Base-by-base conservation (phyloP, 805 yeast genomes). In the Sugiyamaella floridensis region DNA sequence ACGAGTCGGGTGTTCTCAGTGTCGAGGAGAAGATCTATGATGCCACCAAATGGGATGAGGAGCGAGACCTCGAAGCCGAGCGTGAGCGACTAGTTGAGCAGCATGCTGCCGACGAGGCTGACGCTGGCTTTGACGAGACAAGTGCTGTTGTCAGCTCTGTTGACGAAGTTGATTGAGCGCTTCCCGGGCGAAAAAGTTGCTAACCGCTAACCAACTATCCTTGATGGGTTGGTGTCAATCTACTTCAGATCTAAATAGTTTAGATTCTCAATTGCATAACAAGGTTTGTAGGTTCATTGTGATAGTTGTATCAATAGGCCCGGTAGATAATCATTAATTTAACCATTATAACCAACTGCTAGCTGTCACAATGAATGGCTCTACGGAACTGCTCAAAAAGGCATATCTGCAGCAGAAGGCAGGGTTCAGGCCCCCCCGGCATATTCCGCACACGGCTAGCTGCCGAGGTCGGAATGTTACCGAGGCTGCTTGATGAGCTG, bases 1-100 rank as follows among this genome's bases (percentile, higher is more conserved):
- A 88, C 60, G 81, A 83, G 62, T 85, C 89, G 63, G 89, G 87
- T 10, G 89, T 89, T 32, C 82, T 92, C 63, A 89, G 92, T 37
- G 82, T 92, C 41, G 86, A 82, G 60, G 95, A 63, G 51, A 69
- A 69, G 60, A 64, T 71, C 50, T 69, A 69, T 54, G 76, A 72
- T 28, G 65, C 64, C 12, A 55, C 60, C 18, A 70, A 70, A 52
- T 71, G 72, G 70, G 60, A 66, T 55, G 62, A 60, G 55, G 50
- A 55, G 18, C 46, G 43, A 22, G 42, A 53, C 42, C 49, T 52
- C 32, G 60, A 51, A 22, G 49, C 41, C 29, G 45, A 51, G 50
- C 40, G 42, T 32, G 37, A 5, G 9, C 37, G n/a, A 3, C 26
- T 22, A 22, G 26, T 22, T 22, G 26, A 22, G 26, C 26, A 22